phyloP scores from a whole-genome alignment of 176 grass and related monocot genomes.

The Oryza coarctata region DNA sequence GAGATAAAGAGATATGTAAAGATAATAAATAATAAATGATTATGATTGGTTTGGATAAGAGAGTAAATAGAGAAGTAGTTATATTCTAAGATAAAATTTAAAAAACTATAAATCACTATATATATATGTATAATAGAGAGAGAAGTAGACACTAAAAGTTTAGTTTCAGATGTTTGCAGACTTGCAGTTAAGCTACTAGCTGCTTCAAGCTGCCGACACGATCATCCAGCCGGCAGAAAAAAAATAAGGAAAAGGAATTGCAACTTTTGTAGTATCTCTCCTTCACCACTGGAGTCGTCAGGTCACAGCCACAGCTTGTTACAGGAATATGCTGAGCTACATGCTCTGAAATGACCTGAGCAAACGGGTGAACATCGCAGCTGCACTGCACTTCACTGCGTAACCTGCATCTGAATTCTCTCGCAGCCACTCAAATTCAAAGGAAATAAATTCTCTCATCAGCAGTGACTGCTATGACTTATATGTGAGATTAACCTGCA shows the following conservation, averaged over 20 bases:
- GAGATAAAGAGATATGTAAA: no score
- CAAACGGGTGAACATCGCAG: not conserved
- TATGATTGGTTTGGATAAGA: no score
- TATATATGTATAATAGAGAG: no score
- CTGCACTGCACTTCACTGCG: constrained; percentile 1
- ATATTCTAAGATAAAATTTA: no score
- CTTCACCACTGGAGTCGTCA: constrained; percentile 33
- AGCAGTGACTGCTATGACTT: not conserved
- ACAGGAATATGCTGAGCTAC: constrained; percentile 12
- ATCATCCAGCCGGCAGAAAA: constrained; percentile 45
- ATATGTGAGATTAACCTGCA: not conserved
- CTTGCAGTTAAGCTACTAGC: not conserved
- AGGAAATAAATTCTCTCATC: not conserved
- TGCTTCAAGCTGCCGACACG: constrained; percentile 41
- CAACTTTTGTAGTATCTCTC: constrained; percentile 16
- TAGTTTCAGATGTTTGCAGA: no score
- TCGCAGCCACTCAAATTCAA: not conserved
- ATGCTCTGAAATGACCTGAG: constrained; percentile 30
- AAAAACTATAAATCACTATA: no score
- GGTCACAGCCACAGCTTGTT: constrained; percentile 39
- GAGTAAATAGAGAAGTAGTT: no score
- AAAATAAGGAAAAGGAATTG: constrained; percentile 21
- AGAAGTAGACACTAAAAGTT: no score
- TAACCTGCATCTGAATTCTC: not conserved
- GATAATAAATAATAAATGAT: no score